Evolutionary conservation across 2,329 filamentous ascomycete species (phyloP).

Genomic region (Sporothrix phasma): DNA sequence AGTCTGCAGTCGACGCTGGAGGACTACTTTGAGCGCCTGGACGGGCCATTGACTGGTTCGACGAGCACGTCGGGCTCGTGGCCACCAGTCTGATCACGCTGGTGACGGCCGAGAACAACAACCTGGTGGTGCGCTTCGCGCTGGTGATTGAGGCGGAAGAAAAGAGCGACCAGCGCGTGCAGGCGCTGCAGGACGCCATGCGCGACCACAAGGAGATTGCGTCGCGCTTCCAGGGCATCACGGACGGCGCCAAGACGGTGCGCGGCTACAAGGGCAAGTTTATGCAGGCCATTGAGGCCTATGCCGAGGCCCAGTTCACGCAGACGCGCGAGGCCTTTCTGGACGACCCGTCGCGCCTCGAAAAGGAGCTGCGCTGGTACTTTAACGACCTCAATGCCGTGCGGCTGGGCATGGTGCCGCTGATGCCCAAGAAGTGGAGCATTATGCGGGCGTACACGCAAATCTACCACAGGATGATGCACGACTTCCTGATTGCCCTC

Average conservation of each 20-base stretch:
- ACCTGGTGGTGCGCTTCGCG: constrained; percentile 81
- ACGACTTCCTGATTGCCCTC: constrained; percentile 75
- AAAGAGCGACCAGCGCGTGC: constrained; percentile 85
- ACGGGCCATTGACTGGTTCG: constrained; percentile 91
- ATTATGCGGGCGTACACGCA: constrained; percentile 83
- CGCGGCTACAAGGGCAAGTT: constrained; percentile 98
- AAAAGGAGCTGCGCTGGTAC: constrained; percentile 88
- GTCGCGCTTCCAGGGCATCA: constrained; percentile 87
- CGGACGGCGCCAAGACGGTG: constrained; percentile 81
- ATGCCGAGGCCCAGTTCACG: constrained; percentile 64
- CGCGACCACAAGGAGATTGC: constrained; percentile 94
- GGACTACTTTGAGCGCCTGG: constrained; percentile 79
- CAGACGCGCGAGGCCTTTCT: constrained; percentile 65
- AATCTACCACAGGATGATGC: constrained; percentile 92
- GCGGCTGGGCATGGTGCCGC: constrained; percentile 77
- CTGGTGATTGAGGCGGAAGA: constrained; percentile 92
- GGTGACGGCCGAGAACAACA: constrained; percentile 76
- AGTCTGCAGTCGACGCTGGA: constrained; percentile 73
- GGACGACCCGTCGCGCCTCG: constrained; percentile 69
- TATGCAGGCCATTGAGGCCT: constrained; percentile 64
- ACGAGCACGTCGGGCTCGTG: constrained; percentile 82
- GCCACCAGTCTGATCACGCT: constrained; percentile 85
- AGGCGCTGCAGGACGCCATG: constrained; percentile 86
- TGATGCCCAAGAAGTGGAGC: constrained; percentile 96
- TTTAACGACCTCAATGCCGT: constrained; percentile 97